Conservation (phyloP, 2,329 filamentous ascomycete species). For the Xylaria sp. region DNA sequence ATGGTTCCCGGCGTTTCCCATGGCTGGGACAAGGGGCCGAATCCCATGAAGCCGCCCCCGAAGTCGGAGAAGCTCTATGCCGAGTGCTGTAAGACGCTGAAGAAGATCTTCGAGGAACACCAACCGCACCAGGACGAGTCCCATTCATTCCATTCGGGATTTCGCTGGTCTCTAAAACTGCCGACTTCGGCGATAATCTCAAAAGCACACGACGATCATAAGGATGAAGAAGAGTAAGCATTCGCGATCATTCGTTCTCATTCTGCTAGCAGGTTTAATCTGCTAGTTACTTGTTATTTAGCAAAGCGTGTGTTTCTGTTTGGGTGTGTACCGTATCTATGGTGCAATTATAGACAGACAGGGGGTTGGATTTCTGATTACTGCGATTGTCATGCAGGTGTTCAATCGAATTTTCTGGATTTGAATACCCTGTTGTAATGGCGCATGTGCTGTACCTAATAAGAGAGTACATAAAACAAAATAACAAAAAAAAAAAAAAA, state of each 20-base stretch:
- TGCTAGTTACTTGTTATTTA: neutral
- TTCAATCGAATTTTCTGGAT: neutral
- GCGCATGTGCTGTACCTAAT: neutral
- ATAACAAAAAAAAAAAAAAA: too few relatives aligned
- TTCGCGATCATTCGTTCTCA: neutral
- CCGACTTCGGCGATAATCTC: constrained; percentile 17
- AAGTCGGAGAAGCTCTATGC: constrained; percentile 57
- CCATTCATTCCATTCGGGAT: constrained; percentile 1
- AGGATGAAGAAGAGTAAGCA: constrained; percentile 14
- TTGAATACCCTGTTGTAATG: constrained; percentile 15
- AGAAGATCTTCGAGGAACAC: constrained; percentile 44
- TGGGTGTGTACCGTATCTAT: neutral
- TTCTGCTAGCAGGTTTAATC: neutral
- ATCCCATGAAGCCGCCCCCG: constrained; percentile 55
- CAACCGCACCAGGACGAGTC: constrained; percentile 3
- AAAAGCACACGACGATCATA: constrained; percentile 9
- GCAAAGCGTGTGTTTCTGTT: too few relatives aligned
- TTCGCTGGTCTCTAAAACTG: constrained; percentile 24
- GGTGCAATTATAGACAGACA: neutral
- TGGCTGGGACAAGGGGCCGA: constrained; percentile 69
- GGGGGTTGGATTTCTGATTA: neutral
- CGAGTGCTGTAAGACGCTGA: constrained; percentile 55
- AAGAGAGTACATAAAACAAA: too few relatives aligned
- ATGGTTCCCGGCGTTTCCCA: constrained; percentile 63
- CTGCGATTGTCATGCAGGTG: neutral